Evolutionary conservation across 176 grass and related monocot species (phyloP).

Genomic region (Cenchrus fungigraminus): DNA sequence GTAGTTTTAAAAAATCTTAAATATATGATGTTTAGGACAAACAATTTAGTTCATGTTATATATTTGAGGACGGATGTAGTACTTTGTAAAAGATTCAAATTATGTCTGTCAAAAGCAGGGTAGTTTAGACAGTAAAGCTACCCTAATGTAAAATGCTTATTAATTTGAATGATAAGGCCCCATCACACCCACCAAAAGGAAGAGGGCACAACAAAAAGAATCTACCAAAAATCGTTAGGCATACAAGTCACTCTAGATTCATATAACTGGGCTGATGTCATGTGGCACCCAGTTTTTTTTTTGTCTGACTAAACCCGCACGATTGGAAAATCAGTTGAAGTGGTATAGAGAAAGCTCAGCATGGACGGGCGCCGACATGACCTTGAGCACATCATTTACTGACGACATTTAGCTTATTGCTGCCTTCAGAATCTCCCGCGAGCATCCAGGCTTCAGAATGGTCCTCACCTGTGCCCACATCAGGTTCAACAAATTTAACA

Average conservation of each 20-base stretch:
- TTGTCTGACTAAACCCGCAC: not conserved
- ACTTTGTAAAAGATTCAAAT: not conserved
- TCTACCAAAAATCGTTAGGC: not conserved
- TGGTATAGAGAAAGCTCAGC: constrained; percentile 41
- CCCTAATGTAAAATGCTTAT: constrained; percentile 8
- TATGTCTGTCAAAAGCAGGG: too few relatives aligned
- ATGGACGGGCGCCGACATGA: constrained; percentile 35
- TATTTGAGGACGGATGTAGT: too few relatives aligned
- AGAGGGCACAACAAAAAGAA: not conserved
- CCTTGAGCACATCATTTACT: constrained; percentile 39
- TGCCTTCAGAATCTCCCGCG: constrained; percentile 44
- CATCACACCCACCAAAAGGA: not conserved
- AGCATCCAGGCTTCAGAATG: constrained; percentile 52
- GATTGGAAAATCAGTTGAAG: constrained; percentile 23
- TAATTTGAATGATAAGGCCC: constrained; percentile 3
- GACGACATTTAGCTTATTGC: constrained; percentile 43
- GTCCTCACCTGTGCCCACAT: constrained; percentile 39
- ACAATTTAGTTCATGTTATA: too few relatives aligned
- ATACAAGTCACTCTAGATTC: not conserved
- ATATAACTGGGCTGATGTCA: not conserved
- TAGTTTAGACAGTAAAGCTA: not conserved
- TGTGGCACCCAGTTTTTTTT: not conserved
- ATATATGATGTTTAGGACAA: too few relatives aligned
- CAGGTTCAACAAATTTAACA: constrained; percentile 10
- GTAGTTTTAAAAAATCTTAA: too few relatives aligned